Evolutionary conservation across 805 yeast genomes (phyloP).

Genomic region (Sugiyamaella chiloensis): DNA sequence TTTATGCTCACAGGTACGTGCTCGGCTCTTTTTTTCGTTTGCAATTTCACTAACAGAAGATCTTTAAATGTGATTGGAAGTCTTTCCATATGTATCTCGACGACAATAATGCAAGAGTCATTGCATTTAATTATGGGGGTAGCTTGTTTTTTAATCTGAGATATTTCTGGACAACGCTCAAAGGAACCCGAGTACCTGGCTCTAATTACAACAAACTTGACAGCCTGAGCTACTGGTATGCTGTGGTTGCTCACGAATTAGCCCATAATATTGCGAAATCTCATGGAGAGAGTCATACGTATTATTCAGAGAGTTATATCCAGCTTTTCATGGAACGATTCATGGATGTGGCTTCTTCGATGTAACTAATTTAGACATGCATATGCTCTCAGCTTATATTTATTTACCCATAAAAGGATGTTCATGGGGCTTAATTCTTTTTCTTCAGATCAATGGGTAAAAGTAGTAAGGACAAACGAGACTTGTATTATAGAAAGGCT

Average conservation of each 20-base stretch:
- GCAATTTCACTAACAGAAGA: conserved; percentile 12
- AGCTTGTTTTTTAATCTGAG: conserved; percentile 38
- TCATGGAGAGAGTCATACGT: conserved; percentile 38
- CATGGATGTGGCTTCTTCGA: too few relatives aligned
- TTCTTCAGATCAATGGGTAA: conserved; percentile 72
- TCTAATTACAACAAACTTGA: conserved; percentile 10
- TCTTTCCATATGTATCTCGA: conserved; percentile 32
- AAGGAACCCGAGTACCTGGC: conserved; percentile 3
- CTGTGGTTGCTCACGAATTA: conserved; percentile 39
- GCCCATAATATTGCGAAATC: conserved; percentile 37
- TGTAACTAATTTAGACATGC: too few relatives aligned
- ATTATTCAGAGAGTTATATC: conserved; percentile 30
- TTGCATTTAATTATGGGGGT: conserved; percentile 40
- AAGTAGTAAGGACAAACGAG: conserved; percentile 91
- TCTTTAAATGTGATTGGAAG: conserved; percentile 26
- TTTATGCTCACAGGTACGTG: conserved; percentile 15
- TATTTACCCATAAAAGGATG: background rate
- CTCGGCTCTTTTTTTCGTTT: background rate
- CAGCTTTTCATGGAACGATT: conserved; percentile 27
- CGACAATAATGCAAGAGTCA: conserved; percentile 18
- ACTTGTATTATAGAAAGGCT: conserved; percentile 79
- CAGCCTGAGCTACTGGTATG: conserved; percentile 36
- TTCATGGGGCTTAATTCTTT: too few relatives aligned
- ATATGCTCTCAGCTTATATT: too few relatives aligned
- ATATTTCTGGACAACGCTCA: conserved; percentile 21